These are phyloP conservation scores for Tolypocladium endophyticum DNA, from an alignment of 2,329 filamentous ascomycete species.

Conservation along the genomic window DNA sequence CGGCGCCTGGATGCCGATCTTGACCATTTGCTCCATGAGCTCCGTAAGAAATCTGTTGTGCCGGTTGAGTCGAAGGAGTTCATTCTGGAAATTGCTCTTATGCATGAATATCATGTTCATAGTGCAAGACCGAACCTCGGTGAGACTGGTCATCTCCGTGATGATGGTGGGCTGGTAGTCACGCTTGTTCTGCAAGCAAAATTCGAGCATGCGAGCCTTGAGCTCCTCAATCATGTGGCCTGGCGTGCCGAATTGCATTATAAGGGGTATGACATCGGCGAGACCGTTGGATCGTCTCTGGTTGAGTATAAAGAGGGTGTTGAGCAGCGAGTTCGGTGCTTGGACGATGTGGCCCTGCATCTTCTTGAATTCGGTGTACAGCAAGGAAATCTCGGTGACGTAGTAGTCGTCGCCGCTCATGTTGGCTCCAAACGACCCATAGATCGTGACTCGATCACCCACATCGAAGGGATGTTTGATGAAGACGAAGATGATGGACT, in stretches of 20 bases:
- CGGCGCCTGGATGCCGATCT: constrained; percentile 77
- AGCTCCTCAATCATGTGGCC: constrained; percentile 74
- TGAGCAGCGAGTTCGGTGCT: constrained; percentile 87
- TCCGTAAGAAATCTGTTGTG: constrained; percentile 93
- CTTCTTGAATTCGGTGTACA: constrained; percentile 98
- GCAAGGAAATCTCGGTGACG: constrained; percentile 82
- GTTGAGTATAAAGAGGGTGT: constrained; percentile 89
- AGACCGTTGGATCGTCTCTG: constrained; percentile 82
- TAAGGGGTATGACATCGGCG: constrained; percentile 74
- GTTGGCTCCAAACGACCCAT: constrained; percentile 74
- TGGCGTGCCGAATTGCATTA: constrained; percentile 82
- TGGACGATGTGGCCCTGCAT: constrained; percentile 96
- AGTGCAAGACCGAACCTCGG: constrained; percentile 74
- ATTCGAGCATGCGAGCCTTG: constrained; percentile 70
- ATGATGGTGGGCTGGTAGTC: constrained; percentile 82
- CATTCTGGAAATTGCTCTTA: constrained; percentile 95
- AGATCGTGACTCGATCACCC: constrained; percentile 83
- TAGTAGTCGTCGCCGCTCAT: constrained; percentile 88
- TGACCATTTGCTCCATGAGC: constrained; percentile 75
- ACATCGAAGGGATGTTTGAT: constrained; percentile 97
- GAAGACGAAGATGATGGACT: constrained; percentile 91
- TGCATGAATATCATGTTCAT: constrained; percentile 96
- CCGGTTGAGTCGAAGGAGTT: constrained; percentile 75
- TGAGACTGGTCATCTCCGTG: constrained; percentile 70
- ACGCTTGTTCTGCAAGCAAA: constrained; percentile 74